These are phyloP conservation scores for Rhodomyrtus psidioides DNA, from an alignment of 441 rosid species.

Conservation along the genomic window DNA sequence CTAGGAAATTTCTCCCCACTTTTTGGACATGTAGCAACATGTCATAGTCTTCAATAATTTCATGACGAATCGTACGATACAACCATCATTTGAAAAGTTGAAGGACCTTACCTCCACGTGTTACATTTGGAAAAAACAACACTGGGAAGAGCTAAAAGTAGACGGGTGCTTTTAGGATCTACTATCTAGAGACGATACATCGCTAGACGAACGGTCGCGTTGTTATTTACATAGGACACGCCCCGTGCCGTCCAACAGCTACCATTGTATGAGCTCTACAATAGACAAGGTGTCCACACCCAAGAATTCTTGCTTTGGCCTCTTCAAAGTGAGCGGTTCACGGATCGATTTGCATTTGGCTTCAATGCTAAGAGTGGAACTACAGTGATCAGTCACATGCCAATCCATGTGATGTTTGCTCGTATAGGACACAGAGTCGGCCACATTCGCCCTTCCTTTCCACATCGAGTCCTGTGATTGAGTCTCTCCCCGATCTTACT, in stretches of 20 bases:
- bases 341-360: neutral
- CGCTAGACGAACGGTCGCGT: neutral
- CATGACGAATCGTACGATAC: neutral
- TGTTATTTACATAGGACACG: too few species aligned
- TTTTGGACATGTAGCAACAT: neutral
- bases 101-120: neutral
- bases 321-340: neutral
- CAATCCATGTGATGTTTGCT: neutral
- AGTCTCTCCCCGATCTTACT: neutral
- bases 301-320: neutral
- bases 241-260: too few species aligned
- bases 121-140: too few species aligned
- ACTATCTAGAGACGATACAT: neutral
- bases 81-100: neutral
- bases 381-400: neutral
- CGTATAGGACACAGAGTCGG: neutral
- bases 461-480: neutral
- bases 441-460: neutral
- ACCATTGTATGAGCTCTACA: too few species aligned
- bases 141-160: neutral
- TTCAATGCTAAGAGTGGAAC: neutral
- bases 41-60: neutral
- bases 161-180: too few species aligned
- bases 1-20: neutral
- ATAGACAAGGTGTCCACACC: neutral